Base-by-base conservation (phyloP, 495 filamentous ascomycete species). In the Penicillium mononematosum region DNA sequence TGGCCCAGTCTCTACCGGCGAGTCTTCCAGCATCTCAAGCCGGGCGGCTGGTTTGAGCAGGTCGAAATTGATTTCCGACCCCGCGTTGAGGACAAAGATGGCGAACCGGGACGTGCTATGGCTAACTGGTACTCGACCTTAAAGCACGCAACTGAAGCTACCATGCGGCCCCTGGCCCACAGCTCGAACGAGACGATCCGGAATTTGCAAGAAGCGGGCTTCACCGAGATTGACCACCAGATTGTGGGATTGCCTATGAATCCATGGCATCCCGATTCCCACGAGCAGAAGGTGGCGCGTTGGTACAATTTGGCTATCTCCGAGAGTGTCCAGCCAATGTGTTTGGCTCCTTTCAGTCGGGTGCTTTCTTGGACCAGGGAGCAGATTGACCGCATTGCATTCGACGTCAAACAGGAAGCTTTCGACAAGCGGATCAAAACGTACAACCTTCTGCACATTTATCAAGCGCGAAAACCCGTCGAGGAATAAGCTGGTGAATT, bases 51-150 rank as follows among this genome's bases (percentile, higher is more conserved):
- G 71, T 77, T 96, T 45, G 93, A 98, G 71, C 92, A 96, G 53
- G 84, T 96, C n/a, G 93, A 98, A 67, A 89, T 98, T 32, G 91
- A 98, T 68, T 84, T 88, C 47, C 74, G 81, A 24, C 90, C 90
- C n/a, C 87, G 85, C 25, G 89, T 85, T 57, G 89, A 93, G 54
- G 87, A 91, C 8, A n/a, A 53, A 43, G 14, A 53, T 42, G 38
- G 32, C 3, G 32, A 50, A 5, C 47, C 50, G 16, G 53, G 74
- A 78, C 45, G 82, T 72, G 52, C 71, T 68, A 32, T 74, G 84
- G 51, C 71, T 61, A 58, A 81, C 58, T 96, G 92, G 92, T 88
- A 88, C 57, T 71, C 81, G 11, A 83, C 82, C 58, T 62, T 96
- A 24, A 74, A 84, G 45, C 79, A 86, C 51, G 88, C 90, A n/a